Conservation (phyloP, 1,284 basidiomycete species). For the Rhodofomes roseus region DNA sequence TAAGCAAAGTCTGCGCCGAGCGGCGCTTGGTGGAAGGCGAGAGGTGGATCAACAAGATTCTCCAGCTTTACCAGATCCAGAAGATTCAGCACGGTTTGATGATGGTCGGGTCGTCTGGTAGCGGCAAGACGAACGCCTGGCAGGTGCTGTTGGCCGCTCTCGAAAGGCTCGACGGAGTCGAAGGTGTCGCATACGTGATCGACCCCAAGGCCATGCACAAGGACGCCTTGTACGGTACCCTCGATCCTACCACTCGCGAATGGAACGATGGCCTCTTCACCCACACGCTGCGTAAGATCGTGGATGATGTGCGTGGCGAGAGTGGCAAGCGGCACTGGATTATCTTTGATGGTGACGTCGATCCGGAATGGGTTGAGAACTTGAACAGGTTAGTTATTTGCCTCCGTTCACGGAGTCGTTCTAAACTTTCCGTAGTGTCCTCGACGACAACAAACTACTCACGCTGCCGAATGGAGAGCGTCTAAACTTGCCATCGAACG, state of each 20-base stretch:
- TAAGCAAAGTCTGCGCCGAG: slow-evolving; percentile 85
- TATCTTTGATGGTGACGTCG: slow-evolving; percentile 98
- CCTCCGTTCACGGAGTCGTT: slow-evolving; percentile 4
- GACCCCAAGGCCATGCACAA: slow-evolving; percentile 99
- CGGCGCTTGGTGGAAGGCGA: slow-evolving; percentile 83
- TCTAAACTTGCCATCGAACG: slow-evolving; percentile 93
- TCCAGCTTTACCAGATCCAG: slow-evolving; percentile 98
- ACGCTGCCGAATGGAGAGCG: slow-evolving; percentile 98
- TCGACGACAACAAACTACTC: slow-evolving; percentile 98
- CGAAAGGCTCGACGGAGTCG: slow-evolving; percentile 87
- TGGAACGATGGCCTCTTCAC: slow-evolving; percentile 99
- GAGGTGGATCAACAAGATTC: slow-evolving; percentile 92
- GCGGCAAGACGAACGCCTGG: slow-evolving; percentile 98
- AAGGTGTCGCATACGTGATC: slow-evolving; percentile 95
- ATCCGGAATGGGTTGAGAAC: slow-evolving; percentile 99
- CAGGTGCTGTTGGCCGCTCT: slow-evolving; percentile 89
- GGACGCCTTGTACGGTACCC: slow-evolving; percentile 95
- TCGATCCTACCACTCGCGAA: slow-evolving; percentile 96
- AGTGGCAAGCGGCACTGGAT: slow-evolving; percentile 98
- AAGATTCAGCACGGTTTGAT: slow-evolving; percentile 99
- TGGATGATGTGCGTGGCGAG: slow-evolving; percentile 98
- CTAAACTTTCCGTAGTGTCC: slow-evolving; percentile 57
- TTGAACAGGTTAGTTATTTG: slow-evolving; percentile 80
- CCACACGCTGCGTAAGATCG: slow-evolving; percentile 95
- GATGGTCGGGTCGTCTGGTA: slow-evolving; percentile 99